Evolutionary conservation across 2,329 filamentous ascomycete species (phyloP), one percentile per base, ranked within the genome.

Genomic region (Fusarium decemcellulare): DNA sequence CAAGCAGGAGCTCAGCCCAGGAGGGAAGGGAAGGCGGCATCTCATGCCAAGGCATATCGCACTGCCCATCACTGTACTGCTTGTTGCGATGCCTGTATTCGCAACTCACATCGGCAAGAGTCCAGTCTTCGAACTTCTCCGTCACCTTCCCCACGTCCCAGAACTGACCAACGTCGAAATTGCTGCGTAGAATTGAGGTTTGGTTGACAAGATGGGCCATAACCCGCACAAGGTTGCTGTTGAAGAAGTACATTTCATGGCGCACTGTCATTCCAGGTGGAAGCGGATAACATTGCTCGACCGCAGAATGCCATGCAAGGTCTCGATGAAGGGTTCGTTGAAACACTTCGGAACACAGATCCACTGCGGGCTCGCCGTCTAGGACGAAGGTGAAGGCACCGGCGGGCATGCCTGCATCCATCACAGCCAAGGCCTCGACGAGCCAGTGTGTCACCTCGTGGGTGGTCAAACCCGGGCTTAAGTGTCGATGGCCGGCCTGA

Each of bases 401-500:
- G 4, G 34, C 0, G 6, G 64, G 65, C 55, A 68, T 68, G 4
- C 64, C 64, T 0, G 42, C 64, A 6, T 68, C 30, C 0, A 14
- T 11, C 0, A 60, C 29, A 14, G 42, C 36, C 0, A 64, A 0
- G 0, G n/a, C 56, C 2, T n/a, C n/a, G n/a, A n/a, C n/a, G n/a
- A n/a, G n/a, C n/a, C n/a, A n/a, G n/a, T n/a, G n/a, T n/a, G n/a
- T n/a, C n/a, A n/a, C n/a, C n/a, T n/a, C n/a, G n/a, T n/a, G n/a
- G n/a, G n/a, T n/a, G n/a, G n/a, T n/a, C n/a, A n/a, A n/a, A n/a
- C n/a, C n/a, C n/a, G n/a, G n/a, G n/a, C n/a, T n/a, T n/a, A n/a
- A n/a, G n/a, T n/a, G n/a, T n/a, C n/a, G n/a, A n/a, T n/a, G n/a
- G n/a, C n/a, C n/a, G n/a, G n/a, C n/a, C n/a, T n/a, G n/a, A n/a